Conservation (phyloP, 2,329 filamentous ascomycete species). For the Rugonectria rugulosa region DNA sequence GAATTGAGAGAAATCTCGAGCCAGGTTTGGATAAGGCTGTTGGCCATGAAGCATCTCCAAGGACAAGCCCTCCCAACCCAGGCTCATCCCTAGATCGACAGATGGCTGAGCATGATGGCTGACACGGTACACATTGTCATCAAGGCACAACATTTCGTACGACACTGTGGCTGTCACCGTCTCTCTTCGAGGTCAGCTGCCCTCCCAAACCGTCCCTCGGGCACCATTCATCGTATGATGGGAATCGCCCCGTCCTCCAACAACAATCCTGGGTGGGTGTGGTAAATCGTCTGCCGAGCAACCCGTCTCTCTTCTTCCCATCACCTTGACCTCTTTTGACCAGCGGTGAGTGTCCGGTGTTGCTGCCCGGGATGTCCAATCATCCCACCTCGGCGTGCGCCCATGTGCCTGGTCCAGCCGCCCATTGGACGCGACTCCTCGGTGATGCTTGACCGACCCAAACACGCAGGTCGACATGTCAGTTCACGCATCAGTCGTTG, state of each 20-base stretch:
- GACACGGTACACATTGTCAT: constrained; percentile 14
- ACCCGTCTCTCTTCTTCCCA: constrained; percentile 1
- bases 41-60: neutral
- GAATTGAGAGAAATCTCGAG: no score
- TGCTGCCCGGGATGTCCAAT: constrained; percentile 18
- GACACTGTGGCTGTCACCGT: constrained; percentile 37
- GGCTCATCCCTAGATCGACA: constrained; percentile 7
- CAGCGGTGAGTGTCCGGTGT: constrained; percentile 30
- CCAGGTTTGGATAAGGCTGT: no score
- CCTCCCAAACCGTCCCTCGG: constrained; percentile 9
- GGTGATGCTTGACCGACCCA: constrained; percentile 2
- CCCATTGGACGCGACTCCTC: constrained; percentile 26
- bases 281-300: constrained; percentile 14
- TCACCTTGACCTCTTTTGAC: constrained; percentile 24
- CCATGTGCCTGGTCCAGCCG: constrained; percentile 22
- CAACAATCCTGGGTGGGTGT: constrained; percentile 9
- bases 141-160: constrained; percentile 31
- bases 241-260: constrained; percentile 19
- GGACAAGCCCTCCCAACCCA: neutral
- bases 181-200: constrained; percentile 34
- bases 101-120: no score
- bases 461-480: neutral
- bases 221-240: constrained; percentile 33
- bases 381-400: constrained; percentile 30
- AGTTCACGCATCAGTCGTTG: constrained; percentile 7